phyloP scores from a whole-genome alignment of 768 basidiomycete genomes.

The Cubamyces lactineus region DNA sequence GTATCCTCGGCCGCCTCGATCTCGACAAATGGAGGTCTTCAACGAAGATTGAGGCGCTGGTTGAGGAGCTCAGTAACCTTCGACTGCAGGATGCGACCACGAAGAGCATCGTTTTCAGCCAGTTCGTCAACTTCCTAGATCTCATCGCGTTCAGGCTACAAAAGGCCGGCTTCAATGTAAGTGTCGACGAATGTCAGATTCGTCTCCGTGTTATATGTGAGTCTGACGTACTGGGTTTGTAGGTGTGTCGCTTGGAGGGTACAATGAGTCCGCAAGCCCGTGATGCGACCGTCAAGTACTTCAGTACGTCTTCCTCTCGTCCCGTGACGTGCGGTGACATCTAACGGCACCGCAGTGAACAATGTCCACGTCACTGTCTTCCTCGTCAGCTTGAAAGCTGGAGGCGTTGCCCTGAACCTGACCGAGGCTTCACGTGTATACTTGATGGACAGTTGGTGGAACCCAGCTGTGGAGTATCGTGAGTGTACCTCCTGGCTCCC shows the following conservation, averaged over 20 bases:
- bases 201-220: background rate
- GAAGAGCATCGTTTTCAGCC: constrained; percentile 96
- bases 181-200: constrained; percentile 29
- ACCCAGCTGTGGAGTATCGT: constrained; percentile 94
- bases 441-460: constrained; percentile 99
- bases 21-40: constrained; percentile 91
- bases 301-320: constrained; percentile 58
- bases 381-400: constrained; percentile 93
- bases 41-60: constrained; percentile 95
- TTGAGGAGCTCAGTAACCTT: constrained; percentile 90
- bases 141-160: constrained; percentile 92
- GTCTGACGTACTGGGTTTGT: background rate
- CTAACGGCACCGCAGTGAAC: constrained; percentile 59
- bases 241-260: constrained; percentile 95
- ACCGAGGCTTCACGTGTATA: constrained; percentile 93
- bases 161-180: constrained; percentile 85
- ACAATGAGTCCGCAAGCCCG: constrained; percentile 97
- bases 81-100: constrained; percentile 85
- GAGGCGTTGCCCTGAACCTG: constrained; percentile 89
- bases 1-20: constrained; percentile 90
- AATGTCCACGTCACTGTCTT: constrained; percentile 97
- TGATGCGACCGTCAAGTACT: constrained; percentile 92
- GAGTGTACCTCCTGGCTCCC: constrained; percentile 36
- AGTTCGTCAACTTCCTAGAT: constrained; percentile 93
- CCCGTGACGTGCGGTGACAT: background rate